These are phyloP conservation scores for Euphorbia pulcherrima DNA, from an alignment of 345 rosid genomes.

Conservation along the genomic window DNA sequence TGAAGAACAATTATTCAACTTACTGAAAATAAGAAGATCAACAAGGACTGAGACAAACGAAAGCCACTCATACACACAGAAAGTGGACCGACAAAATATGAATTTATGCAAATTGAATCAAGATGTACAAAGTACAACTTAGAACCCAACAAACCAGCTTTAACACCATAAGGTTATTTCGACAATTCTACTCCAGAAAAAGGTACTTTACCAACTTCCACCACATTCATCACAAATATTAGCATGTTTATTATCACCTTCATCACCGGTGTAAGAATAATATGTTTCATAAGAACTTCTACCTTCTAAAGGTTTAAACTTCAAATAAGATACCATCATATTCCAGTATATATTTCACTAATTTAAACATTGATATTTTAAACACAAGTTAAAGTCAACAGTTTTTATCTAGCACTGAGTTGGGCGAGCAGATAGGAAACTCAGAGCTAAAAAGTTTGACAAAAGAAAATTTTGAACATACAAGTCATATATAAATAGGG, in stretches of 20 bases:
- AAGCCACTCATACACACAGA: background rate
- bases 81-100: too few relatives aligned
- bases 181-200: background rate
- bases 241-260: too few relatives aligned
- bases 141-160: slow-evolving; percentile 1
- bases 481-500: background rate
- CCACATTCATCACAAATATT: background rate
- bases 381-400: background rate
- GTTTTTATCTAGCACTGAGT: too few relatives aligned
- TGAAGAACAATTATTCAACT: slow-evolving; percentile 21
- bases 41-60: too few relatives aligned
- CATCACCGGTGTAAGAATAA: too few relatives aligned
- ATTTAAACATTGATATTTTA: background rate
- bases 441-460: background rate
- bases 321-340: background rate
- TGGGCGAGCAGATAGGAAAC: background rate
- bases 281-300: background rate
- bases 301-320: background rate
- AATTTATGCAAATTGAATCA: background rate
- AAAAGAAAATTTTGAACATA: background rate
- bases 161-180: too few relatives aligned
- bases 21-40: slow-evolving; percentile 7
- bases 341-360: background rate
- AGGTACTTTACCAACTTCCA: background rate
- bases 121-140: background rate